Evolutionary conservation across 345 rosid genomes (phyloP).

Genomic region (Turnera subulata): DNA sequence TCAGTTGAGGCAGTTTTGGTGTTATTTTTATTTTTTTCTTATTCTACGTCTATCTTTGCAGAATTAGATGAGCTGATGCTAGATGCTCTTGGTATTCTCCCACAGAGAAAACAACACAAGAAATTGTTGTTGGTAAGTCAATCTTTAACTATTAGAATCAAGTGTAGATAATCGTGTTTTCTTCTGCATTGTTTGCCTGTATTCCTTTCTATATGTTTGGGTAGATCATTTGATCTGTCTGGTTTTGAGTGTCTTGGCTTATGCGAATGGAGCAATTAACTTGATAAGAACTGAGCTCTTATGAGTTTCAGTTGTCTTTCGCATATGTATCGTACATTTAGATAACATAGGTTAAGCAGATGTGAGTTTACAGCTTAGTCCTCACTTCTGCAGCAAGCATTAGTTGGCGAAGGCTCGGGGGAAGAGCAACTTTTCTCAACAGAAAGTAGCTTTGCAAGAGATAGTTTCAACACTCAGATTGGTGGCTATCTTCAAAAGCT

Average conservation of each 20-base stretch:
- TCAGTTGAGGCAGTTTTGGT: constrained; percentile 2
- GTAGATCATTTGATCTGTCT: too few relatives aligned
- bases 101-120: constrained; percentile 93
- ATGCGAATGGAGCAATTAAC: too few relatives aligned
- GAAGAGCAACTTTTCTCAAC: constrained; percentile 89
- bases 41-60: constrained; percentile 28
- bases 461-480: constrained; percentile 55
- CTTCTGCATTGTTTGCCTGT: too few relatives aligned
- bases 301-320: too few relatives aligned
- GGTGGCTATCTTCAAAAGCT: constrained; percentile 60
- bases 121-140: constrained; percentile 81
- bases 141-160: too few relatives aligned
- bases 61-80: constrained; percentile 95
- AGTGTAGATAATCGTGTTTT: constrained; percentile 4
- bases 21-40: constrained; percentile 15
- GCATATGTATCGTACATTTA: too few relatives aligned
- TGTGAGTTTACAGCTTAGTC: neutral
- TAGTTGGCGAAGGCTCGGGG: constrained; percentile 87
- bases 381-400: constrained; percentile 61
- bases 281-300: too few relatives aligned
- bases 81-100: constrained; percentile 97
- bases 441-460: constrained; percentile 41
- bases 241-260: too few relatives aligned
- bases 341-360: neutral
- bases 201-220: too few relatives aligned